A percentile compares a stretch with the other conserved stretches of the same genome.
Conservation (phyloP, 306 rosid species). For the Acacia confusa region DNA sequence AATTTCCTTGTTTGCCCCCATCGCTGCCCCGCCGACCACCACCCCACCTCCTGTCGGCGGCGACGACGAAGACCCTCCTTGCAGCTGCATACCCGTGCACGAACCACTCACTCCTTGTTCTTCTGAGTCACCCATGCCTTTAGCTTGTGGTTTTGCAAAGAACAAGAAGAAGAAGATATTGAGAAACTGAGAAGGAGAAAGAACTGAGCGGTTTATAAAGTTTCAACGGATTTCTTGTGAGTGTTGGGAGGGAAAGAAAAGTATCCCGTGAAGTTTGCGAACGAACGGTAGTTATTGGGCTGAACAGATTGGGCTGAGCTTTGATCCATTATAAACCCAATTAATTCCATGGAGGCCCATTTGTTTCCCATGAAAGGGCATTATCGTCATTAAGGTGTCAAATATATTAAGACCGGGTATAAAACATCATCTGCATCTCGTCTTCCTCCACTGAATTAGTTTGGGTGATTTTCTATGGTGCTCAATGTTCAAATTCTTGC, state of each 20-base stretch:
- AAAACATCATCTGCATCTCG: neutral
- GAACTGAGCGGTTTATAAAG: constrained; percentile 21
- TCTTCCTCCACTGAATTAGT: constrained; percentile 9
- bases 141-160: neutral
- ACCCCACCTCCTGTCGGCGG: neutral
- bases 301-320: neutral
- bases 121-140: constrained; percentile 25
- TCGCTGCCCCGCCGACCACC: neutral
- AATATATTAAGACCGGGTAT: constrained; percentile 3
- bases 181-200: neutral
- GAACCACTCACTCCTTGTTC: neutral
- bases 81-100: neutral
- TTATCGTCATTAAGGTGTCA: constrained; percentile 16
- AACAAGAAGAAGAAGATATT: neutral
- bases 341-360: neutral
- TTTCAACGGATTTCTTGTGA: constrained; percentile 51
- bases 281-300: neutral
- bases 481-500: no score
- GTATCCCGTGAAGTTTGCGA: neutral
- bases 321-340: neutral
- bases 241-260: neutral
- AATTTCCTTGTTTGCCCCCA: constrained; percentile 7
- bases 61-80: neutral
- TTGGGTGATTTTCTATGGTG: no score
- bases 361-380: neutral